Evolutionary conservation across 768 basidiomycete species (phyloP).

Genomic region (Auriscalpium microsporum): DNA sequence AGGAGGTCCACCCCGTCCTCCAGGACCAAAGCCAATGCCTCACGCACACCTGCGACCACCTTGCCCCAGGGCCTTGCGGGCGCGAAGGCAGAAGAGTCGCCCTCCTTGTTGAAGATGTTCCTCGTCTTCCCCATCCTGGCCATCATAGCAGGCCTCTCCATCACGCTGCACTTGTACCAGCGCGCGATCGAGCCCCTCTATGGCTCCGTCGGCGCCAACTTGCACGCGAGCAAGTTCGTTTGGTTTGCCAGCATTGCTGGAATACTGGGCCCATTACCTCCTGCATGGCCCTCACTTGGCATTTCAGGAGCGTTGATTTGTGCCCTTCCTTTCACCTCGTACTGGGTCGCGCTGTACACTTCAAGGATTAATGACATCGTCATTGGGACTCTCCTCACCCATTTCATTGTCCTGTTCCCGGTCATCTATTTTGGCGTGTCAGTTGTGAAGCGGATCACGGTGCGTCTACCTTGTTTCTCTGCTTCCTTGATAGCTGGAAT

Average conservation of each 20-base stretch:
- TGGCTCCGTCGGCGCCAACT: slow-evolving; percentile 46
- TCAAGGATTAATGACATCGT: slow-evolving; percentile 44
- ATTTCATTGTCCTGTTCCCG: slow-evolving; percentile 48
- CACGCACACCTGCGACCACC: neutral
- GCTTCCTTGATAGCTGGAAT: neutral
- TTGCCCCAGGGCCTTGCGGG: neutral
- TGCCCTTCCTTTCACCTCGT: slow-evolving; percentile 50
- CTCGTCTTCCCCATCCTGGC: slow-evolving; percentile 22
- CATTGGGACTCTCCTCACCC: slow-evolving; percentile 52
- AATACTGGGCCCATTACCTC: slow-evolving; percentile 26
- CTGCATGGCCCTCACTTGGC: slow-evolving; percentile 26
- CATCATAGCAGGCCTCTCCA: slow-evolving; percentile 33
- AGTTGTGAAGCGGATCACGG: slow-evolving; percentile 33
- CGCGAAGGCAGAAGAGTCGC: neutral
- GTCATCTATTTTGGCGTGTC: slow-evolving; percentile 43
- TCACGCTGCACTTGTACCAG: slow-evolving; percentile 54
- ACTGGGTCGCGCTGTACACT: slow-evolving; percentile 56
- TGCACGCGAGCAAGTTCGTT: slow-evolving; percentile 36
- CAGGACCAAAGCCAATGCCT: neutral
- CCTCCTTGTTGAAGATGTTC: slow-evolving; percentile 1
- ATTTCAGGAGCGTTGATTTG: slow-evolving; percentile 33
- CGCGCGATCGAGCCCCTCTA: slow-evolving; percentile 63
- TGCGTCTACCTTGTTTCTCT: slow-evolving; percentile 18
- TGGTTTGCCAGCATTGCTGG: slow-evolving; percentile 26
- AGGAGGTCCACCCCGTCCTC: slow-evolving; percentile 1